These are phyloP conservation scores for Fusarium pseudoanthophilum DNA, from an alignment of 2,329 filamentous ascomycete species.

Conservation along the genomic window DNA sequence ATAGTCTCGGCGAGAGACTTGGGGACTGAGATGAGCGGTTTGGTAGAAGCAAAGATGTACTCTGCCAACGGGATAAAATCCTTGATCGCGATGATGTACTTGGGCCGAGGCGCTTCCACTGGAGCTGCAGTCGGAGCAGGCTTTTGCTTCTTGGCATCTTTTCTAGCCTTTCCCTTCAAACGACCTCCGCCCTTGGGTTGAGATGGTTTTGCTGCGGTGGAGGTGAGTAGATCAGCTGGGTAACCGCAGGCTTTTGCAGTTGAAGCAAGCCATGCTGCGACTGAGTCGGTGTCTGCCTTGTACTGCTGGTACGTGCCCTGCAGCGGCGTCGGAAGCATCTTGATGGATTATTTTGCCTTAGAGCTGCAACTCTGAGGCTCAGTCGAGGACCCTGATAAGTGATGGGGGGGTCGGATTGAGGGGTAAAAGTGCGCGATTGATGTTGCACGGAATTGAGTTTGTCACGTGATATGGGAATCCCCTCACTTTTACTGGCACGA, in stretches of 20 bases:
- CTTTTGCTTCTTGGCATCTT: constrained; percentile 14
- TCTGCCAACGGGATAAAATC: not conserved
- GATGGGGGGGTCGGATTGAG: too few species aligned
- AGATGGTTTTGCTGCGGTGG: not conserved
- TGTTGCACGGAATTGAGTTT: too few species aligned
- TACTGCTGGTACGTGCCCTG: constrained; percentile 26
- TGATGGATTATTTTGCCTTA: too few species aligned
- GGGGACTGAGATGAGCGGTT: not conserved
- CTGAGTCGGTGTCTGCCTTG: too few species aligned
- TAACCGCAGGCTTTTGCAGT: not conserved
- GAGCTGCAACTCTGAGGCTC: too few species aligned
- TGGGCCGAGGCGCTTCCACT: not conserved
- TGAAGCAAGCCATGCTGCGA: not conserved
- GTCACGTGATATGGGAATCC: too few species aligned
- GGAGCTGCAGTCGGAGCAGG: not conserved
- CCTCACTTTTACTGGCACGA: too few species aligned
- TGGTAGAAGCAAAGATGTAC: not conserved
- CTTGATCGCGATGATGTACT: constrained; percentile 47
- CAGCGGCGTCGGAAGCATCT: constrained; percentile 27
- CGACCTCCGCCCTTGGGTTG: constrained; percentile 6
- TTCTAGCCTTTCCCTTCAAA: constrained; percentile 46
- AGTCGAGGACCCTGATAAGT: too few species aligned
- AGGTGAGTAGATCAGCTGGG: constrained; percentile 37
- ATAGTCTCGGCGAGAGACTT: not conserved
- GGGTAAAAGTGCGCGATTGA: too few species aligned